A percentile compares a stretch with the other conserved stretches of the same genome.
Evolutionary conservation across 257 asterid genomes (phyloP).

Genomic region (Prunella vulgaris): DNA sequence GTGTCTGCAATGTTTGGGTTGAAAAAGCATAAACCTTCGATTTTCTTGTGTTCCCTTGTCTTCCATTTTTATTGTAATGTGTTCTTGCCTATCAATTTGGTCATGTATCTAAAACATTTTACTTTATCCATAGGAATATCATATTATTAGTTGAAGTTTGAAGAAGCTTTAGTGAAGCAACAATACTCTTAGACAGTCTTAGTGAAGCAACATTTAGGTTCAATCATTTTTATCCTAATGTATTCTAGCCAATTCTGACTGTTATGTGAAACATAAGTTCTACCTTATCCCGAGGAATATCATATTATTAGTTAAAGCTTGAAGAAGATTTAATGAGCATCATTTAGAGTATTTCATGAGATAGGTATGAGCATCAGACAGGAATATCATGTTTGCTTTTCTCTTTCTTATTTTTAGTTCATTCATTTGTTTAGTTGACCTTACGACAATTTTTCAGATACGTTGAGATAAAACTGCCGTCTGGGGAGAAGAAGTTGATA

Average conservation of each 20-base stretch:
- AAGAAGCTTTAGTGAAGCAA: slow-evolving; percentile 5
- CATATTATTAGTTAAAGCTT: background rate
- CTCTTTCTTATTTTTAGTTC: too few relatives aligned
- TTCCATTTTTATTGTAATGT: background rate
- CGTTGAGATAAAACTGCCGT: slow-evolving; percentile 70
- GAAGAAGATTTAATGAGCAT: slow-evolving; percentile 4
- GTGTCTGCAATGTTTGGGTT: background rate
- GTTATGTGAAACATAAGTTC: too few relatives aligned
- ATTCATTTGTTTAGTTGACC: background rate
- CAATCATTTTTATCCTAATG: too few relatives aligned
- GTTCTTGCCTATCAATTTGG: background rate
- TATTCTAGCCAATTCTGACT: too few relatives aligned
- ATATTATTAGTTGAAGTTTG: background rate
- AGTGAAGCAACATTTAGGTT: background rate
- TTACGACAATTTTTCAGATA: slow-evolving; percentile 30
- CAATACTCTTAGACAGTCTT: too few relatives aligned
- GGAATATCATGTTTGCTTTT: background rate
- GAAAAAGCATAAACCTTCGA: background rate
- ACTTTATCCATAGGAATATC: background rate
- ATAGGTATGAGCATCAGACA: background rate
- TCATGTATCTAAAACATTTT: background rate
- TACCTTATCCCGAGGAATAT: too few relatives aligned
- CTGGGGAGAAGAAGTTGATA: slow-evolving; percentile 59
- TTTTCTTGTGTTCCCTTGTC: background rate
- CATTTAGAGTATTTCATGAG: background rate